Evolutionary conservation across 345 rosid species (phyloP).

Genomic region (Passiflora organensis): DNA sequence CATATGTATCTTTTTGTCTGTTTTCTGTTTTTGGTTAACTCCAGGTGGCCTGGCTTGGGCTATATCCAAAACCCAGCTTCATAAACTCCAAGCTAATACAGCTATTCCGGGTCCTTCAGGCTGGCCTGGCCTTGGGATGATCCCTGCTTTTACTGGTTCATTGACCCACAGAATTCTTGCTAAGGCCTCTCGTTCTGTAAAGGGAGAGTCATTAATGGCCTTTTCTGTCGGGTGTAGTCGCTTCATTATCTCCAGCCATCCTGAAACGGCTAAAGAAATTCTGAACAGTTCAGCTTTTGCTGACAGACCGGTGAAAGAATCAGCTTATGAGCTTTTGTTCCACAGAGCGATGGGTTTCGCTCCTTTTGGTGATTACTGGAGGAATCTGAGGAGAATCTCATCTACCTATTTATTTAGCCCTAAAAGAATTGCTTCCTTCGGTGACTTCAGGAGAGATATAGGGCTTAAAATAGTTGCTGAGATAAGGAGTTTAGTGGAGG

Average conservation of each 20-base stretch:
- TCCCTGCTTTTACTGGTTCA: constrained; percentile 36
- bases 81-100: constrained; percentile 10
- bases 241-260: constrained; percentile 59
- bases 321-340: constrained; percentile 75
- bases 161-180: constrained; percentile 58
- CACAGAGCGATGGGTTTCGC: constrained; percentile 90
- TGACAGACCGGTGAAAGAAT: constrained; percentile 80
- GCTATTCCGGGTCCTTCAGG: constrained; percentile 69
- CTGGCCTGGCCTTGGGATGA: constrained; percentile 47
- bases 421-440: constrained; percentile 42
- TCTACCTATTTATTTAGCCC: constrained; percentile 80
- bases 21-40: constrained; percentile 34
- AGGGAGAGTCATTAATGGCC: constrained; percentile 59
- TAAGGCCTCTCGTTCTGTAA: constrained; percentile 23
- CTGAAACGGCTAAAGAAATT: constrained; percentile 72
- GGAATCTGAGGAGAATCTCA: constrained; percentile 75
- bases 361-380: constrained; percentile 81
- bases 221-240: constrained; percentile 75
- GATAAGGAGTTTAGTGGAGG: constrained; percentile 21
- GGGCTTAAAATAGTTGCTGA: constrained; percentile 49
- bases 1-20: constrained; percentile 25
- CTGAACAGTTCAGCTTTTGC: constrained; percentile 70
- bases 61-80: constrained; percentile 20
- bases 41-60: constrained; percentile 80
- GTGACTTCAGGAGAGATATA: constrained; percentile 35